Evolutionary conservation across 768 basidiomycete genomes (phyloP), one percentile per base, ranked within the genome.

Genomic region (Psilocybe azurescens): DNA sequence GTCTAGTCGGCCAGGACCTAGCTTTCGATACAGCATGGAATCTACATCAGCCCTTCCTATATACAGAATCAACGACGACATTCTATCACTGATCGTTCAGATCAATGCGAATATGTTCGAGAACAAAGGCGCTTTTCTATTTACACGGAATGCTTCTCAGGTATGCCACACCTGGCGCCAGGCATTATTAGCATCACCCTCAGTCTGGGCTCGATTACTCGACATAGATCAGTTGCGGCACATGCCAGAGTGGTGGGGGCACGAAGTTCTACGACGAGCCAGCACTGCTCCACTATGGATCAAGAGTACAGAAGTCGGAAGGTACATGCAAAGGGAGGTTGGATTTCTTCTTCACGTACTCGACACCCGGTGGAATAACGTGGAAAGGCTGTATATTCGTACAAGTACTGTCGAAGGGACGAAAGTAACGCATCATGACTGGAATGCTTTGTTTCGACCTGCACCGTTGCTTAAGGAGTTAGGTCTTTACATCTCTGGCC

Each of bases 131-230:
- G 38, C 58, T 28, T 8, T 51, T 1, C 5, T 30, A 6, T n/a
- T 14, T 18, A 51, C 50, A 5, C n/a, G 16, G 16, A 41, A 28
- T 14, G 16, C 38, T 5, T 59, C 58, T 24, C 58, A 59, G 10
- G 58, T 51, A 5, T 59, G 58, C 38, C 49, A n/a, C 16, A 5
- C 16, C 36, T 59, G 58, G 58, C 58, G 50, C 16, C 13, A 32
- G 1, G 16, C 18, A n/a, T 9, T 59, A 11, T 3, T 59, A 7
- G 28, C 7, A 4, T 51, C 58, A 9, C 39, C 58, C 5, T 41
- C 50, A 2, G 7, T 59, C 16, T 59, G 58, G 58, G 49, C 30
- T 2, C n/a, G 39, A 49, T 28, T 51, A 9, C 24, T 59, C 28
- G 49, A 59, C 39, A 14, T 59, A 4, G 29, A 59, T 51, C 14